Conservation (phyloP, 2,329 filamentous ascomycete genomes). For the Cladophialophora exuberans region DNA sequence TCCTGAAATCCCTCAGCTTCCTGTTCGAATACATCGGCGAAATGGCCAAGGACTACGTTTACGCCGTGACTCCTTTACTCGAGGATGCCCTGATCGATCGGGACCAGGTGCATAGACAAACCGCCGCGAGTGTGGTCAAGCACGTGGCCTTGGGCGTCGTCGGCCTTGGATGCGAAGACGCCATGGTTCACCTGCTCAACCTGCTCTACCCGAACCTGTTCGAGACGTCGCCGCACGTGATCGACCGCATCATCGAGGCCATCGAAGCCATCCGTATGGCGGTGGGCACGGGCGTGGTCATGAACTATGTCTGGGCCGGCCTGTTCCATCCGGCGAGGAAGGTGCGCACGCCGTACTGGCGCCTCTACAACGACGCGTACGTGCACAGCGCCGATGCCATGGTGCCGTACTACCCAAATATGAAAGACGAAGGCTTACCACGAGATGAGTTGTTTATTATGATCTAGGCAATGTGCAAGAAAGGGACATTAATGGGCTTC, state of each 20-base stretch:
- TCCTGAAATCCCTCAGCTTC: constrained; percentile 95
- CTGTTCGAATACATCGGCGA: constrained; percentile 99
- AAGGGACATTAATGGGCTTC: background rate
- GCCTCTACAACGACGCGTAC: constrained; percentile 95
- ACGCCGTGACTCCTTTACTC: constrained; percentile 91
- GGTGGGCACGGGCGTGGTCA: constrained; percentile 84
- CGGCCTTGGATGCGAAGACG: constrained; percentile 94
- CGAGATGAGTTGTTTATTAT: constrained; percentile 82
- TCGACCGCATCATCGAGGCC: constrained; percentile 95
- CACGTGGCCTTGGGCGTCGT: constrained; percentile 98
- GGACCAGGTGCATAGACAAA: constrained; percentile 97
- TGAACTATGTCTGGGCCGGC: constrained; percentile 98
- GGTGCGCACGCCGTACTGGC: constrained; percentile 92
- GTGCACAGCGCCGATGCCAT: constrained; percentile 91
- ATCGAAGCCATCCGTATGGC: constrained; percentile 95
- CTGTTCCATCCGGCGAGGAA: constrained; percentile 96
- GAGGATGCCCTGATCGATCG: constrained; percentile 97
- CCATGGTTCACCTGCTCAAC: constrained; percentile 97
- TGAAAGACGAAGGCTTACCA: constrained; percentile 78
- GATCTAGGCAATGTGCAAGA: constrained; percentile 44
- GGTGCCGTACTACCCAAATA: constrained; percentile 91
- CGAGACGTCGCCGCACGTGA: constrained; percentile 96
- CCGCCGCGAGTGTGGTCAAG: constrained; percentile 94
- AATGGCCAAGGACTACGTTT: constrained; percentile 99
- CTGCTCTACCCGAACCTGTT: constrained; percentile 96